These are phyloP conservation scores for Leersia perrieri DNA, from an alignment of 176 grass and related monocot species.

Conservation along the genomic window DNA sequence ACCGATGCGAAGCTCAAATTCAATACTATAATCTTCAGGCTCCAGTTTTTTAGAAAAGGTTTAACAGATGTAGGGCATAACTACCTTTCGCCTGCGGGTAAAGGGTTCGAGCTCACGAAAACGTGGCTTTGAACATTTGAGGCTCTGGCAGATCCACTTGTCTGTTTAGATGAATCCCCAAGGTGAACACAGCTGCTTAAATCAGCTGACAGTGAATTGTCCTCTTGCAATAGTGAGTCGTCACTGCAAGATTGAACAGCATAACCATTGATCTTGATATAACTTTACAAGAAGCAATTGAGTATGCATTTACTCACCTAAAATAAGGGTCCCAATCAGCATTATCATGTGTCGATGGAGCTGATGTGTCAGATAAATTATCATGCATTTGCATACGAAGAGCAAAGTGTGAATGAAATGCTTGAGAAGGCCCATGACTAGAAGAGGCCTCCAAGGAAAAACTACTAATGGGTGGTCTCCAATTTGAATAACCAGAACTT, in stretches of 20 bases:
- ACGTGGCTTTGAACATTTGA: constrained; percentile 50
- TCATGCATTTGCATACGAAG: constrained; percentile 30
- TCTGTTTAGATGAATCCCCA: constrained; percentile 31
- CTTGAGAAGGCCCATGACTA: constrained; percentile 47
- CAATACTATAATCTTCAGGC: not conserved
- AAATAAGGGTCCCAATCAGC: constrained; percentile 97
- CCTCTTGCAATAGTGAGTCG: constrained; percentile 89
- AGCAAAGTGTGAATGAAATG: constrained; percentile 26
- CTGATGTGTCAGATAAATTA: constrained; percentile 48
- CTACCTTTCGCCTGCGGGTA: constrained; percentile 72
- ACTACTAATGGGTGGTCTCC: constrained; percentile 57
- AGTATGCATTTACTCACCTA: constrained; percentile 56
- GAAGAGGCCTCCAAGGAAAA: constrained; percentile 42
- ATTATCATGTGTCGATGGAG: constrained; percentile 59
- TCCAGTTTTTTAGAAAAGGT: not conserved
- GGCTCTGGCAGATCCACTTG: constrained; percentile 41
- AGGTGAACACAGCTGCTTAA: constrained; percentile 54
- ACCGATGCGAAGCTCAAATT: too few species aligned
- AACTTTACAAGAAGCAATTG: constrained; percentile 25
- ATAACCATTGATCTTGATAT: constrained; percentile 1
- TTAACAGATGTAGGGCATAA: not conserved
- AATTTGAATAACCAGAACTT: constrained; percentile 67
- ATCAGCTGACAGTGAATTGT: constrained; percentile 61
- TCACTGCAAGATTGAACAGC: constrained; percentile 56
- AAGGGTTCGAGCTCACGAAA: constrained; percentile 47